Evolutionary conservation across 805 yeast genomes (phyloP), one percentile per base, ranked within the genome.

Genomic region (Monosporozyma yasuniensis): DNA sequence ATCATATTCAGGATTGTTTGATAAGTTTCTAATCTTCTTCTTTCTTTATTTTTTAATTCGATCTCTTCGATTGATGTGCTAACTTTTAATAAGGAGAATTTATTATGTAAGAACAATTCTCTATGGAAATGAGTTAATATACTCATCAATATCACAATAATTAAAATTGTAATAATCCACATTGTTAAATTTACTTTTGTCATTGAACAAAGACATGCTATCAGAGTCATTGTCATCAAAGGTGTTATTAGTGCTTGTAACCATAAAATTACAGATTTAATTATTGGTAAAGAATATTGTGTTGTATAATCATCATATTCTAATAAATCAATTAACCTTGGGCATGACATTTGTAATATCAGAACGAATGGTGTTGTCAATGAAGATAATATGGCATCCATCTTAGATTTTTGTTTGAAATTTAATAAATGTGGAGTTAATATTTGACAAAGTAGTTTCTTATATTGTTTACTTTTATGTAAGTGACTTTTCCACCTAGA

Each of bases 361-460:
- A 71, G 50, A 1, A 70, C 62, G 22, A 68, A 59, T 12, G 75
- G 74, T 3, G 65, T 54, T 11, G 70, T 67, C 2, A 65, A 18
- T 0, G 70, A 32, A 2, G 69, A 66, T 18, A 70, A 52, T 2
- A 60, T 8, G 42, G 58, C 61, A 45, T 67, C 66, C 4, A 57
- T 28, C 0, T 52, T 21, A 1, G 67, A 48, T 52, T 67, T 65
- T 10, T 50, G 34, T 2, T 50, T 37, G 27, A 68, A 68, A 14
- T 63, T 55, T 12, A 54, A 34, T 30, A 70, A 48, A 38, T 72
- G 69, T 11, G 74, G 74, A 19, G 69, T 48, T 12, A 65, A 56
- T 19, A 57, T 43, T 41, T 51, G 48, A 18, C 58, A 14, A 32
- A 50, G 14, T 16, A 52, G 21, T 18, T 34, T 49, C 23, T 44